These are phyloP conservation scores for Aspergillus indologenus DNA, from an alignment of 495 filamentous ascomycete genomes.

Conservation along the genomic window DNA sequence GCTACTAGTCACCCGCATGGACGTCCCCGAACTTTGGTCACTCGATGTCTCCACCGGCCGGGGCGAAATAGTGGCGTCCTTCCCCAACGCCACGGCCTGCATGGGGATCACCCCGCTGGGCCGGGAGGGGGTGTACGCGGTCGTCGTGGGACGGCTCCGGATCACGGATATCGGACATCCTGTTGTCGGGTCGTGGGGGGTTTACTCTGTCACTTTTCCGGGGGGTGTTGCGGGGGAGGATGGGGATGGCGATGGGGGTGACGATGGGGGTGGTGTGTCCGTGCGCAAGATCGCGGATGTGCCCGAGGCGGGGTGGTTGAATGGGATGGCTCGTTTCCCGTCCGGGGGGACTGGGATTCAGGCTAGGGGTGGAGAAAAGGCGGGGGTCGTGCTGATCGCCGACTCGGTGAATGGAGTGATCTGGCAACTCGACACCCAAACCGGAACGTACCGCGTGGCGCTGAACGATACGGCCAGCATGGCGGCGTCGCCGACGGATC, in stretches of 20 bases:
- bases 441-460: background rate
- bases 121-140: slow-evolving; percentile 42
- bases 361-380: background rate
- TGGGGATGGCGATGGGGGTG: no score
- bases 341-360: background rate
- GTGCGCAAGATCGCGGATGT: background rate
- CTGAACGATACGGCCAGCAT: background rate
- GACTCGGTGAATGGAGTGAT: background rate
- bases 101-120: slow-evolving; percentile 43
- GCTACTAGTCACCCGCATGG: slow-evolving; percentile 37
- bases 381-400: background rate
- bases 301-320: background rate
- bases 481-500: background rate
- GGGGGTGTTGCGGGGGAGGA: background rate
- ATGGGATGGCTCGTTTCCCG: background rate
- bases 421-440: background rate
- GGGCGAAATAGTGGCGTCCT: slow-evolving; percentile 26
- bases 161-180: slow-evolving; percentile 10
- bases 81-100: slow-evolving; percentile 32
- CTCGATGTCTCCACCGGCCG: slow-evolving; percentile 36
- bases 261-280: no score
- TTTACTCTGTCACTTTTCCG: background rate
- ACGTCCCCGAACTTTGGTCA: slow-evolving; percentile 38
- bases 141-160: slow-evolving; percentile 40
- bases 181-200: background rate